These are phyloP conservation scores for Ramularia endophylla DNA, from an alignment of 2,329 filamentous ascomycete genomes.

Conservation along the genomic window DNA sequence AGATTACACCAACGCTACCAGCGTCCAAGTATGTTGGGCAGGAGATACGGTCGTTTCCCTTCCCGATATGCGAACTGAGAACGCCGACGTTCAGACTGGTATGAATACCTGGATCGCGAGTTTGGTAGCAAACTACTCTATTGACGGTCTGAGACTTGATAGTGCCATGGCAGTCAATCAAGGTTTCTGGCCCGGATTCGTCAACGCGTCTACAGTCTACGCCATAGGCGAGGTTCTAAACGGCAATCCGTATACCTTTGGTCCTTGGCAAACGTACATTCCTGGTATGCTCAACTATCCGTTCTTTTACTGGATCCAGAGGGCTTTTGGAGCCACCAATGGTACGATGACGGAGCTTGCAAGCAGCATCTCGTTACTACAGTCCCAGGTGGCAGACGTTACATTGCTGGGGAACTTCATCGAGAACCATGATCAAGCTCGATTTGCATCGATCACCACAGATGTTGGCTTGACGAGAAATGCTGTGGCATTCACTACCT, in stretches of 20 bases:
- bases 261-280: conserved; percentile 38
- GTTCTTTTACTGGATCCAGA: conserved; percentile 31
- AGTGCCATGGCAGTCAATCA: conserved; percentile 40
- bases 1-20: conserved; percentile 46
- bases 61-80: conserved; percentile 55
- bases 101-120: conserved; percentile 54
- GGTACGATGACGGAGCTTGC: conserved; percentile 34
- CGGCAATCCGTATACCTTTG: conserved; percentile 30
- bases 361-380: conserved; percentile 23
- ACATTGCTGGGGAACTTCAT: conserved; percentile 34
- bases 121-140: conserved; percentile 54
- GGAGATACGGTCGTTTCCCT: conserved; percentile 49
- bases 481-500: conserved; percentile 52
- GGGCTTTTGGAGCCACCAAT: conserved; percentile 30
- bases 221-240: conserved; percentile 41
- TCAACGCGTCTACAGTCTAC: conserved; percentile 30
- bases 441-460: conserved; percentile 40
- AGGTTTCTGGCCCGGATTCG: conserved; percentile 35
- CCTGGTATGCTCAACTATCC: conserved; percentile 43
- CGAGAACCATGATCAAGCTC: conserved; percentile 34
- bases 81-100: conserved; percentile 41
- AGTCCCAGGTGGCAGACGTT: conserved; percentile 29
- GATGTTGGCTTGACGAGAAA: conserved; percentile 55
- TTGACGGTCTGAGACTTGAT: conserved; percentile 49
- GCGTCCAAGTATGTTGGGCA: conserved; percentile 44